Evolutionary conservation across 768 basidiomycete genomes (phyloP), one percentile per base, ranked within the genome.

Genomic region (Boletales sp.): DNA sequence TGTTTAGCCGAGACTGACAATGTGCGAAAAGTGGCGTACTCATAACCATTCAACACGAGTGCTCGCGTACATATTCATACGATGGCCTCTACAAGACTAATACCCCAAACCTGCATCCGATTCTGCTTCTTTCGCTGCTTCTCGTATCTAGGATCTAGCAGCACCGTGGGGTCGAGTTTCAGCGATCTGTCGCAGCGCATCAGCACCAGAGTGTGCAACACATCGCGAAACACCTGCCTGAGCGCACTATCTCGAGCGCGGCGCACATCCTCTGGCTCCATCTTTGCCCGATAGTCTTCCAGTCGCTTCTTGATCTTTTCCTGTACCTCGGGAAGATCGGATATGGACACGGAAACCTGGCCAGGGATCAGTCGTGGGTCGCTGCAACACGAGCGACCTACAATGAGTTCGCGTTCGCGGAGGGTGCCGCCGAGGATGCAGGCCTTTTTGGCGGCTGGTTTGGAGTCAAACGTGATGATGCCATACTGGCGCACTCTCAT

Each of bases 401-500:
- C 82, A 24, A 74, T 62, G 15, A 82, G 60, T 40, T 62, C 45
- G 43, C 60, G 64, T 10, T 72, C 76, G 8, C 66, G 59, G 29
- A 84, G 60, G 7, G 51, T 59, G 0, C 73, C 74, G 45, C 73
- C 67, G 21, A 76, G 57, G 11, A 53, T 49, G 43, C 82, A 60
- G 12, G 83, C 84, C 40, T 57, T 67, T 19, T 50, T 55, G 3
- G 73, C 75, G 32, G 72, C 72, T 6, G 46, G 40, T 29, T 66
- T 53, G 15, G 72, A 63, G 0, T 43, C 57, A 53, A 83, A 84
- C 17, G 72, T 63, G 6, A 85, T 54, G 6, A 73, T 72, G 18
- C 80, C 84, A 53, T 84, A 85, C 53, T 73, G 74, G 15, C 70
- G 69, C 52, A 75, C 64, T 12, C 57, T 69, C 48, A 70, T 65